Evolutionary conservation across 768 basidiomycete genomes (phyloP).

Genomic region (Kwoniella europaea): DNA sequence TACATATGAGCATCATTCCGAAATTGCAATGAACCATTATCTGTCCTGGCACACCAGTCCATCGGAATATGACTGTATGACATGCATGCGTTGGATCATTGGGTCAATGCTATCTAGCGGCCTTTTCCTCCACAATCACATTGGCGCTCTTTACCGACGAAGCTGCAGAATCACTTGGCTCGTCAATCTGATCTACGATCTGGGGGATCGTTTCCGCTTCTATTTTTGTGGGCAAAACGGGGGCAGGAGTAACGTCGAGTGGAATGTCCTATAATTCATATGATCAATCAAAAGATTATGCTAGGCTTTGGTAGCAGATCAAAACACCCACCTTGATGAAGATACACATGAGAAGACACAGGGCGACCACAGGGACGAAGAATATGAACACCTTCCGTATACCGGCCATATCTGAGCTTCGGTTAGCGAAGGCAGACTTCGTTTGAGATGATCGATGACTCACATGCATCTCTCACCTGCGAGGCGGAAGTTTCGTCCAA

Average conservation of each 20-base stretch:
- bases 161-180: neutral
- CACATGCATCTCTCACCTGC: conserved; percentile 17
- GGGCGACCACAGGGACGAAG: conserved; percentile 39
- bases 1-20: neutral
- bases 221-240: neutral
- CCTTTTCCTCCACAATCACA: neutral
- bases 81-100: neutral
- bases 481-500: neutral
- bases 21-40: neutral
- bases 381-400: conserved; percentile 47
- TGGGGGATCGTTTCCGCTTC: neutral
- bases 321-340: conserved; percentile 33
- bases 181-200: neutral
- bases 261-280: conserved; percentile 7
- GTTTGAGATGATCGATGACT: neutral
- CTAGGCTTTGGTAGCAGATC: neutral
- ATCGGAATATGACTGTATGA: neutral
- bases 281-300: neutral
- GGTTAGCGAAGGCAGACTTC: neutral
- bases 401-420: conserved; percentile 37
- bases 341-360: conserved; percentile 38
- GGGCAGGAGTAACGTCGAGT: neutral
- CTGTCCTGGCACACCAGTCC: neutral
- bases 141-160: neutral
- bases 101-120: neutral